Percentiles rank a stretch among this genome's conserved stretches.
Evolutionary conservation across 1,284 basidiomycete species (phyloP).

Genomic region (Fistulinella staudtii): DNA sequence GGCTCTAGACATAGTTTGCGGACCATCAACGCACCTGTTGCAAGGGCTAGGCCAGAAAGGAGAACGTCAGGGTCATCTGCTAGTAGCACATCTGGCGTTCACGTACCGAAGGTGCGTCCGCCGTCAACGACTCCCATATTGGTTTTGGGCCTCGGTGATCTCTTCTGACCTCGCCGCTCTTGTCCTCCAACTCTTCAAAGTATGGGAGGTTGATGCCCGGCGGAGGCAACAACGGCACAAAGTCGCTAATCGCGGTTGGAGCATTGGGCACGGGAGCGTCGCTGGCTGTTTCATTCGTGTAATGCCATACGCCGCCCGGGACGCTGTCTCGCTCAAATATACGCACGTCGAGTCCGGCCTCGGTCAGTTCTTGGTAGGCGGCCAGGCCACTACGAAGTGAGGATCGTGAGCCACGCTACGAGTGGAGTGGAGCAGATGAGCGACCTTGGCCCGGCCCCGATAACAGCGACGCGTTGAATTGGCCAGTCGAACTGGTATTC

Average conservation of each 20-base stretch:
- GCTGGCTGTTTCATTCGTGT: slow-evolving; percentile 4
- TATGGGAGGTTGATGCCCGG: slow-evolving; percentile 3
- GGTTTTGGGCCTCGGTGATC: slow-evolving; percentile 11
- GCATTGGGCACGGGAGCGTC: background rate
- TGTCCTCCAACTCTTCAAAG: slow-evolving; percentile 4
- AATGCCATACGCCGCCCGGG: slow-evolving; percentile 4
- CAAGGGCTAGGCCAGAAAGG: slow-evolving; percentile 1
- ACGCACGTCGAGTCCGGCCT: slow-evolving; percentile 13
- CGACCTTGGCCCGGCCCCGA: slow-evolving; percentile 15
- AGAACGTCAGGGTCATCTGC: background rate
- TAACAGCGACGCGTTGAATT: slow-evolving; percentile 10
- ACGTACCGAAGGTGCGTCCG: slow-evolving; percentile 9
- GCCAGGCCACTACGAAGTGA: slow-evolving; percentile 9
- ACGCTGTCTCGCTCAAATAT: slow-evolving; percentile 14
- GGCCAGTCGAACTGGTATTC: slow-evolving; percentile 6
- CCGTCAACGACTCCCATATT: slow-evolving; percentile 13
- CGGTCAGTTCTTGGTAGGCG: slow-evolving; percentile 9
- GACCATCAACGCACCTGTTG: slow-evolving; percentile 4
- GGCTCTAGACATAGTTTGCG: background rate
- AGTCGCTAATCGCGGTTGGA: slow-evolving; percentile 1
- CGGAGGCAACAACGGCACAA: slow-evolving; percentile 11
- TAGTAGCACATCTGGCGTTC: background rate
- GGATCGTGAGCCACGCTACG: too few relatives aligned
- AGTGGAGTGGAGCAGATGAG: too few relatives aligned
- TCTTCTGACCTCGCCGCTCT: slow-evolving; percentile 1